Conservation (phyloP, 306 rosid species). For the Trifolium subterraneum region DNA sequence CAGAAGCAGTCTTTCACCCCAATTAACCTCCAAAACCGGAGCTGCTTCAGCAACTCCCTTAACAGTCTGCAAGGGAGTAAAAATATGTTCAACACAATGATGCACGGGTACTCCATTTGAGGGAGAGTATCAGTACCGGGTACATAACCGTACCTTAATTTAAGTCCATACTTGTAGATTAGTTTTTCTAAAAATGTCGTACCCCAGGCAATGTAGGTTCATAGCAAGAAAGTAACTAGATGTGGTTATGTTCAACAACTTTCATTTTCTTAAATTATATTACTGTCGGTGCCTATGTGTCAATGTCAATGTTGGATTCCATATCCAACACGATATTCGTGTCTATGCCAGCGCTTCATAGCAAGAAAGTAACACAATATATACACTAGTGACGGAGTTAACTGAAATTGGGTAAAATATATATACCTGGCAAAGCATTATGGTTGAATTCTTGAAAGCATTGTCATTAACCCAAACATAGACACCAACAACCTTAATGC, state of each 20-base stretch:
- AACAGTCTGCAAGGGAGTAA: conserved; percentile 58
- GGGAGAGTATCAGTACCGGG: too few species aligned
- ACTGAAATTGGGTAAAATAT: background rate
- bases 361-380: background rate
- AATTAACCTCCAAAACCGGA: conserved; percentile 52
- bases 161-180: too few species aligned
- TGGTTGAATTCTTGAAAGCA: conserved; percentile 81
- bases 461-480: conserved; percentile 72
- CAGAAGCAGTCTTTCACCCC: conserved; percentile 79
- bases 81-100: too few species aligned
- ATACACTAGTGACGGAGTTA: background rate
- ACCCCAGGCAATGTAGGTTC: too few species aligned
- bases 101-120: too few species aligned
- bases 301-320: background rate
- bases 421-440: conserved; percentile 70
- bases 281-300: background rate
- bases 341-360: background rate
- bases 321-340: background rate
- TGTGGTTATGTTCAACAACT: background rate
- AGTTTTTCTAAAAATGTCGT: too few species aligned
- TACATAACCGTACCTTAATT: too few species aligned
- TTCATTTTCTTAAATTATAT: background rate
- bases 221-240: too few species aligned
- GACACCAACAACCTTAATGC: conserved; percentile 80
- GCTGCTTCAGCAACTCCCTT: conserved; percentile 86